Evolutionary conservation across 73 alveolate genomes (phyloP), one percentile per base, ranked within the genome.

Genomic region (Paramecium tetraurelia): DNA sequence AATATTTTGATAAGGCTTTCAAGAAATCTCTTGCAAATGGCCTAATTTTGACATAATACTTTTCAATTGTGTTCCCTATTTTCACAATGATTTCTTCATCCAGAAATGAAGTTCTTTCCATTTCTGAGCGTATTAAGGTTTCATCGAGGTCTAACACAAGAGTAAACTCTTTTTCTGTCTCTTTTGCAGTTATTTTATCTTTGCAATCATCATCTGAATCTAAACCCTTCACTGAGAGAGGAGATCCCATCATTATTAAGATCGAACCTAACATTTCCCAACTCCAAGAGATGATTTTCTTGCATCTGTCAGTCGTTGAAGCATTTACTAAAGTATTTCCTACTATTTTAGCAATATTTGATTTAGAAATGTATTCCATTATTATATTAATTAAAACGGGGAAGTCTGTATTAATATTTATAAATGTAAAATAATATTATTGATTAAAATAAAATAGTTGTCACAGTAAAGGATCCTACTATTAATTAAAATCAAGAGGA

Each of bases 91-190:
- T 72, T 24, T 59, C 93, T 92, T 44, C 95, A 92, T 86, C 92
- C 36, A 72, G 58, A 11, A 48, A 20, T 14, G 44, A 24, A 12
- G 86, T 85, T 58, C 86, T 85, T 24, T 44, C 90, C 43, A 71
- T 24, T 22, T 38, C 63, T 4, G 87, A 85, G 16, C 57, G 96
- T 5, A 92, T 93, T 14, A 93, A 43, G 3, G 96, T 93, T 57
- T 93, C 96, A 76, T 93, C 96, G 20, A 93, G 84, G 29, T 93
- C 96, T 59, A 93, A 90, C 7, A 93, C 93, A 22, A 93, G 41
- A 43, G 95, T 92, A 31, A 89, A 72, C 53, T 92, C 93, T 63
- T 63, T 53, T 41, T 86, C 86, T 6, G 38, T 31, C n/a, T 18
- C 5, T 43, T 31, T 43, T 72, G 8, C 86, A 14, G 40, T 53